Evolutionary conservation across 768 basidiomycete species (phyloP).

Genomic region (Artomyces pyxidatus): DNA sequence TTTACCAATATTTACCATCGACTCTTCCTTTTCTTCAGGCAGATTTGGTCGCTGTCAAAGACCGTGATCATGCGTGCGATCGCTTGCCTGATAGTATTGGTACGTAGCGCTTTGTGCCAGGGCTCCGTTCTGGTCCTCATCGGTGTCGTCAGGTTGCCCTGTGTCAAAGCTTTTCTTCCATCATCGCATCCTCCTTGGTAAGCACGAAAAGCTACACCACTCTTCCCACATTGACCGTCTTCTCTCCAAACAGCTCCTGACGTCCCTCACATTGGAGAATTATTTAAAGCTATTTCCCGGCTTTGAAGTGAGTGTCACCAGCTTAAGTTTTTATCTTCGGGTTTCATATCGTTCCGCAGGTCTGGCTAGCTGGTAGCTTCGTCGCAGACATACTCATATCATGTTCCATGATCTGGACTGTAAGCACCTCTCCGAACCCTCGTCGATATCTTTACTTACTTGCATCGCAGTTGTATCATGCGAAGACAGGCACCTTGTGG

Average conservation of each 20-base stretch:
- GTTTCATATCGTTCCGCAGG: conserved; percentile 5
- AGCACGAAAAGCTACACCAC: background rate
- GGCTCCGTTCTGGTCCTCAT: too few relatives aligned
- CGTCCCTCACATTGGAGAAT: background rate
- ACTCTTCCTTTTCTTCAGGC: too few relatives aligned
- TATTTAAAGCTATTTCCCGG: background rate
- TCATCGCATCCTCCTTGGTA: background rate
- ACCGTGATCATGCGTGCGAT: background rate
- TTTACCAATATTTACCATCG: too few relatives aligned
- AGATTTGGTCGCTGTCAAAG: background rate
- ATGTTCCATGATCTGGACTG: conserved; percentile 20
- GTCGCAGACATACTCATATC: conserved; percentile 22
- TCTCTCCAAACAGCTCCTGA: background rate
- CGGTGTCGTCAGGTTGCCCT: background rate
- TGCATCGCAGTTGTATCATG: background rate
- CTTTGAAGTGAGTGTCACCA: background rate
- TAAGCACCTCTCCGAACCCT: too few relatives aligned
- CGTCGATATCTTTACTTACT: too few relatives aligned
- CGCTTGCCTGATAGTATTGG: background rate
- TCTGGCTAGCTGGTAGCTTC: conserved; percentile 22
- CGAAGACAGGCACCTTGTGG: background rate
- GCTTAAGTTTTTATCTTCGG: too few relatives aligned
- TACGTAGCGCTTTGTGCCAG: too few relatives aligned
- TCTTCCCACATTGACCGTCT: too few relatives aligned
- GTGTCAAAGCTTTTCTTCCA: background rate